Conservation (phyloP, 805 yeast species). For the Wickerhamomyces rabaulensis region DNA sequence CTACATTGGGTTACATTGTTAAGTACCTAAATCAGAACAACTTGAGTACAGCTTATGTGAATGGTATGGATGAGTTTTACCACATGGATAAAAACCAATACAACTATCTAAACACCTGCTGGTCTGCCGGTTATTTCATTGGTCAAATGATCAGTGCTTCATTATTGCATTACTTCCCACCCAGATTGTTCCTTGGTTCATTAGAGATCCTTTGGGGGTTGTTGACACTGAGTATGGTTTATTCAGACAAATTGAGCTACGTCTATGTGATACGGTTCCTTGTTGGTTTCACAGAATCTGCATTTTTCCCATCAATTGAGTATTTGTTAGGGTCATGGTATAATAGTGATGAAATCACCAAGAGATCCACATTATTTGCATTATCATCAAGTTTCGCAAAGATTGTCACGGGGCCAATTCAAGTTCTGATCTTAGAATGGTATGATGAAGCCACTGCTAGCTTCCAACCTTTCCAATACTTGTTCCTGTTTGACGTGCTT, state of each 20-base stretch:
- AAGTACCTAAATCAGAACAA: constrained; percentile 38
- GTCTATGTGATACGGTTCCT: constrained; percentile 29
- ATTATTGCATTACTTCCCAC: constrained; percentile 33
- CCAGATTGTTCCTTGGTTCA: constrained; percentile 37
- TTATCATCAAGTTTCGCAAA: constrained; percentile 28
- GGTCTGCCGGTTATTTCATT: constrained; percentile 44
- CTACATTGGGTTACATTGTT: constrained; percentile 39
- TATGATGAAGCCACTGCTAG: constrained; percentile 11
- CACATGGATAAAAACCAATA: constrained; percentile 36
- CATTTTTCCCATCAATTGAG: constrained; percentile 44
- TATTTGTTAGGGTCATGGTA: constrained; percentile 35
- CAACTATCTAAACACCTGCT: constrained; percentile 37
- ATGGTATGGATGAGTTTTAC: constrained; percentile 40
- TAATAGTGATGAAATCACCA: constrained; percentile 27
- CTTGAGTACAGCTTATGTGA: constrained; percentile 41
- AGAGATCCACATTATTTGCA: constrained; percentile 28
- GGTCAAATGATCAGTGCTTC: constrained; percentile 42
- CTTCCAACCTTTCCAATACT: constrained; percentile 34
- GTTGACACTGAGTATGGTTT: constrained; percentile 30
- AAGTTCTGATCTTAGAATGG: constrained; percentile 25
- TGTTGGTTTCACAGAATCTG: constrained; percentile 39
- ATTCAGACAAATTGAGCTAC: constrained; percentile 17
- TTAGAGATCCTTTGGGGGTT: constrained; percentile 40
- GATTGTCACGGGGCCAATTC: constrained; percentile 32
- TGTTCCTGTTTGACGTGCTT: constrained; percentile 39